Base-by-base conservation (phyloP, 164 flowering plant species). In the Brasenia schreberi region DNA sequence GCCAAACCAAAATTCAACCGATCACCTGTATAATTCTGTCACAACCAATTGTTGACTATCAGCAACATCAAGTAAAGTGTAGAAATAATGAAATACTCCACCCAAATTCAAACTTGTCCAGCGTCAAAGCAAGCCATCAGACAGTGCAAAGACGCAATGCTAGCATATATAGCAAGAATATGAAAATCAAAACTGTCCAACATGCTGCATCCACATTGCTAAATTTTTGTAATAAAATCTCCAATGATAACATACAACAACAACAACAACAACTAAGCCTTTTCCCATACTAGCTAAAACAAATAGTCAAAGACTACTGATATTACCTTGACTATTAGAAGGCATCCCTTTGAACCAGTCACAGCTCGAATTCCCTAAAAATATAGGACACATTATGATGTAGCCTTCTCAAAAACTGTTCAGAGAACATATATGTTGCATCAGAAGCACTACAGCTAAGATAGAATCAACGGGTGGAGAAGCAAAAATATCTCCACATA, bases 1-100 rank as follows among this genome's bases (percentile, higher is more conserved):
- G 99, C 99, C 79, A 94, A 75, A 71, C 97, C 99, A 80, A 94
- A 94, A 77, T 88, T 94, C 70, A 94, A 76, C n/a, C 97, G 87
- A 74, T 94, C 99, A 60, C 97, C 97, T 23, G 96, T 91, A 74
- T 94, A 91, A 63, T 94, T 94, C 99, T 94, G 82, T 72, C 73
- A 68, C 67, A 60, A 49, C 45, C 53, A 45, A 6, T 45, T 45
- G 11, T 7, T 6, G 1, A 12, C 12, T 45, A 45, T 45, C 12
- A 45, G 53, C 5, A 12, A 7, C 53, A 45, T 12, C 5, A 5
- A 23, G 27, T 23, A 23, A 23, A 23, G 27, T 23, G 27, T 23
- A 23, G 27, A 23, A 23, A 23, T 23, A 23, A 23, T 23, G 27
- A 2, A n/a, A n/a, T n/a, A n/a, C n/a, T n/a, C n/a, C n/a, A 23